A percentile compares a stretch with the other conserved stretches of the same genome.
Conservation (phyloP, 257 asterid genomes). For the Plantago major region DNA sequence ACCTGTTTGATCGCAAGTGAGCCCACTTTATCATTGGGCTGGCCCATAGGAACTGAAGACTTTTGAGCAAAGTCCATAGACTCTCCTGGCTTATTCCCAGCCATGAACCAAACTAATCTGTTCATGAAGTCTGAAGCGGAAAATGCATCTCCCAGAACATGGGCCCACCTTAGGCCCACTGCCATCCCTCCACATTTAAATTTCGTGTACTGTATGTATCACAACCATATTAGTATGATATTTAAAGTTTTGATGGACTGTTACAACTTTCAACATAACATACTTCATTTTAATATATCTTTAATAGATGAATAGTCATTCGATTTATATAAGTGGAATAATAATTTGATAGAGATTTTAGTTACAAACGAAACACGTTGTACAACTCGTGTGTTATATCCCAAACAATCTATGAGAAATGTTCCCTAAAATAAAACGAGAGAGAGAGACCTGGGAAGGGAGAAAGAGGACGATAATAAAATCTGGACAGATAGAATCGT, state of each 20-base stretch:
- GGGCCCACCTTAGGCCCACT: constrained; percentile 87
- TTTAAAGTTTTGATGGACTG: too few species aligned
- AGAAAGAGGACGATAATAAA: too few species aligned
- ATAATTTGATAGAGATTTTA: too few species aligned
- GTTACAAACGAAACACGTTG: too few species aligned
- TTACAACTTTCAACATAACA: too few species aligned
- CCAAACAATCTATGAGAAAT: too few species aligned
- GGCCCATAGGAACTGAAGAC: constrained; percentile 4
- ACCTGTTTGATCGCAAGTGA: constrained; percentile 64
- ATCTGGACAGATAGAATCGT: too few species aligned
- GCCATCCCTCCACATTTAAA: constrained; percentile 85
- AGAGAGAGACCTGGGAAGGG: too few species aligned
- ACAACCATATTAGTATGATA: neutral
- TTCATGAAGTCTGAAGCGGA: constrained; percentile 57
- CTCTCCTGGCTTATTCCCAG: constrained; percentile 26
- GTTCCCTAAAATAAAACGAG: neutral
- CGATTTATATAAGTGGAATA: too few species aligned
- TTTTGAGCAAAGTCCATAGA: constrained; percentile 36
- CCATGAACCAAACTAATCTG: constrained; percentile 26
- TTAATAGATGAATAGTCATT: too few species aligned
- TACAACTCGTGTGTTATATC: too few species aligned
- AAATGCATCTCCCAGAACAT: constrained; percentile 76
- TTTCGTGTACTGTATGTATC: constrained; percentile 43
- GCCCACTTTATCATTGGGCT: constrained; percentile 15
- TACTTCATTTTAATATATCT: too few species aligned